These are phyloP conservation scores for Prunus kanzakura DNA, from an alignment of 306 rosid species.

Conservation along the genomic window DNA sequence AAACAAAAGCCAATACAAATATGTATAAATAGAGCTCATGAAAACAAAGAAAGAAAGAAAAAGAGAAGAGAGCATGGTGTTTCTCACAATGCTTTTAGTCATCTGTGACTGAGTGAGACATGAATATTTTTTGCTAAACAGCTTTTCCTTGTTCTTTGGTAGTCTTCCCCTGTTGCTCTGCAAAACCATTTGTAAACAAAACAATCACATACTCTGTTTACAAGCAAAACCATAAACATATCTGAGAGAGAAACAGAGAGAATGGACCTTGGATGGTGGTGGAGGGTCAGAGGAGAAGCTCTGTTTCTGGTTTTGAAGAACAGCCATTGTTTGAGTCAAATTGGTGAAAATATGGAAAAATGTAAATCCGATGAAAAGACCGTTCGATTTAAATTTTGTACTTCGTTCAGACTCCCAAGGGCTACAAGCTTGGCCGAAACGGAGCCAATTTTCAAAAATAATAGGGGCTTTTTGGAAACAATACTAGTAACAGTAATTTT, in stretches of 20 bases:
- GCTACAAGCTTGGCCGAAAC: not conserved
- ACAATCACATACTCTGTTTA: not conserved
- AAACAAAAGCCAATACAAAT: not conserved
- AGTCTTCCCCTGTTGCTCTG: constrained; percentile 8
- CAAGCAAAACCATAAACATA: not conserved
- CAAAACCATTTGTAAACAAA: not conserved
- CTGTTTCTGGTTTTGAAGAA: constrained; percentile 1
- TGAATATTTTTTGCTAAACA: not conserved
- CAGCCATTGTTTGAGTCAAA: not conserved
- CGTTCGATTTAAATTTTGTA: not conserved
- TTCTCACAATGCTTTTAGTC: constrained; percentile 7
- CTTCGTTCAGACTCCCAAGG: not conserved
- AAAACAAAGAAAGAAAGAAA: not conserved
- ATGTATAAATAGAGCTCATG: not conserved
- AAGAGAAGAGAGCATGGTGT: not conserved
- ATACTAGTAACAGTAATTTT: not conserved
- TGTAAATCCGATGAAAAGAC: not conserved
- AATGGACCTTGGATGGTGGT: not conserved
- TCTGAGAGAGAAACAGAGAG: not conserved
- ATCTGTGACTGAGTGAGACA: not conserved
- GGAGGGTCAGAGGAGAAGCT: not conserved
- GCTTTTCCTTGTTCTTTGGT: constrained; percentile 3
- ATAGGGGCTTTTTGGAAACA: not conserved
- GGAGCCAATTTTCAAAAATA: not conserved
- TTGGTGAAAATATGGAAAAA: too few species aligned